These are phyloP conservation scores for Pulchroboletus neoregius DNA, from an alignment of 1,284 basidiomycete genomes.

Conservation along the genomic window DNA sequence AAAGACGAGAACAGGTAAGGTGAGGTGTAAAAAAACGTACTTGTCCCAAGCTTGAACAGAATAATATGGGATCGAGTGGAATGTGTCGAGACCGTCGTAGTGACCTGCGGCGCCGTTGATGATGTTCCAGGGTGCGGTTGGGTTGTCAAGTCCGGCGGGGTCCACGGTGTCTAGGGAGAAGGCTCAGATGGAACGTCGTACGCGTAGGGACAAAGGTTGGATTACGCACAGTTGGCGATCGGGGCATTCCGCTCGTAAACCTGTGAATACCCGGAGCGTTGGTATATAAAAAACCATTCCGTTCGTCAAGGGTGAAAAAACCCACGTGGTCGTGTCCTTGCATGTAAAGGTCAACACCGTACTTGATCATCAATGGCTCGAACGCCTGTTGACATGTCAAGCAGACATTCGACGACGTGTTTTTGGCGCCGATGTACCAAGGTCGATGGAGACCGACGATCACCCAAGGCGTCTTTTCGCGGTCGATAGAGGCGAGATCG, in stretches of 20 bases:
- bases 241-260: conserved; percentile 28
- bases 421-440: conserved; percentile 24
- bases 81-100: conserved; percentile 29
- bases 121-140: conserved; percentile 29
- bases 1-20: too few relatives aligned
- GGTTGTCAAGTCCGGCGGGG: conserved; percentile 28
- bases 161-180: conserved; percentile 18
- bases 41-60: conserved; percentile 11
- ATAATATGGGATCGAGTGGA: conserved; percentile 8
- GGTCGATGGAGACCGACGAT: conserved; percentile 29
- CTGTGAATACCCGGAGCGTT: conserved; percentile 3
- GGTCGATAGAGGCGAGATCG: conserved; percentile 26
- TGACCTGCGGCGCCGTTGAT: conserved; percentile 30
- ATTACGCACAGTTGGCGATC: conserved; percentile 27
- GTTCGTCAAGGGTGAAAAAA: not conserved
- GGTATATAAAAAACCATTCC: too few relatives aligned
- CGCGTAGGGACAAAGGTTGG: too few relatives aligned
- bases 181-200: too few relatives aligned
- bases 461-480: conserved; percentile 26
- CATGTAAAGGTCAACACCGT: conserved; percentile 32
- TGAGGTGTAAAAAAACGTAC: conserved; percentile 21
- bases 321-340: conserved; percentile 26
- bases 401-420: conserved; percentile 14
- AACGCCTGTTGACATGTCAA: conserved; percentile 27
- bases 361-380: conserved; percentile 31